These are phyloP conservation scores for Spinacia oleracea DNA, from an alignment of 179 eudicot genomes.

Conservation along the genomic window DNA sequence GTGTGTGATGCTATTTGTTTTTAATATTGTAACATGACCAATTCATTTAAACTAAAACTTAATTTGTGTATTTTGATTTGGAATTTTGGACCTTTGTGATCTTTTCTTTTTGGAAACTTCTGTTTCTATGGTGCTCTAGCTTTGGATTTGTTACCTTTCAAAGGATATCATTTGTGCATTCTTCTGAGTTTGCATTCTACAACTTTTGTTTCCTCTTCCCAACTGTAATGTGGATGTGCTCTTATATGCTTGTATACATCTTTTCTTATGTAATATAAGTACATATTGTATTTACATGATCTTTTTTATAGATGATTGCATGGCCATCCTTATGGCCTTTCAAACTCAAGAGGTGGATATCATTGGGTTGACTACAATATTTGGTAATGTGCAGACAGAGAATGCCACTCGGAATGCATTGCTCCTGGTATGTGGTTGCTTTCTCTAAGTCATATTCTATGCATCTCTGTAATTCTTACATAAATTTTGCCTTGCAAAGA, in stretches of 20 bases:
- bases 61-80: neutral
- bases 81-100: neutral
- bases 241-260: neutral
- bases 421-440: slow-evolving; percentile 61
- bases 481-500: neutral
- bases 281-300: neutral
- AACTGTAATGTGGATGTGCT: neutral
- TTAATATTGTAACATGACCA: neutral
- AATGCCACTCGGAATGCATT: slow-evolving; percentile 80
- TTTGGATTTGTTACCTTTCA: neutral
- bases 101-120: neutral
- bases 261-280: neutral
- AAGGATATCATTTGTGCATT: neutral
- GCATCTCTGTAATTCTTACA: neutral
- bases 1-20: neutral
- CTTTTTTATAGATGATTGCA: slow-evolving; percentile 74
- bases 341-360: slow-evolving; percentile 75
- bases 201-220: neutral
- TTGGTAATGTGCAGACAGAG: slow-evolving; percentile 77
- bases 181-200: neutral
- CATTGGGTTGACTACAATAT: slow-evolving; percentile 81
- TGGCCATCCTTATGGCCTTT: slow-evolving; percentile 92
- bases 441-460: slow-evolving; percentile 7
- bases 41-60: too few relatives aligned
- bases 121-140: neutral